Evolutionary conservation across 1,139 yeast species (phyloP).

Genomic region (Suhomyces bokatorum): DNA sequence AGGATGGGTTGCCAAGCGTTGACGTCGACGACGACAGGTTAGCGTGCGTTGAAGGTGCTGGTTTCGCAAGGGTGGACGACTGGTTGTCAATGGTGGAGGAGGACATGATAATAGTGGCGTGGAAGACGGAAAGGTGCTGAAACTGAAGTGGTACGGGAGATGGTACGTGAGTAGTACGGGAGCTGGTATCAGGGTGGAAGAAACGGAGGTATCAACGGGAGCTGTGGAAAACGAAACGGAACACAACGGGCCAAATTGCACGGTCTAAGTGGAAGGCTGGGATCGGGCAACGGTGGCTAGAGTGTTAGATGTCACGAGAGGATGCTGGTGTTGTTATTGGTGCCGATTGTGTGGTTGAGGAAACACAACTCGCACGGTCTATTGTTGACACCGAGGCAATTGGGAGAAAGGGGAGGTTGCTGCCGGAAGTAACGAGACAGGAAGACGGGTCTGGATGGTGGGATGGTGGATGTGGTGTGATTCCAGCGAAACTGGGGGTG

Average conservation of each 20-base stretch:
- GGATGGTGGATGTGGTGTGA: no score
- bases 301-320: background rate
- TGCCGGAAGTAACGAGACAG: no score
- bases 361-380: background rate
- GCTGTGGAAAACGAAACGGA: background rate
- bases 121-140: background rate
- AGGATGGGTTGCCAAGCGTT: slow-evolving; percentile 8
- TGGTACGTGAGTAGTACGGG: no score
- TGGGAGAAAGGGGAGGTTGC: background rate
- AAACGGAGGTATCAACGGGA: no score
- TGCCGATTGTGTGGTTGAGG: background rate
- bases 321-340: background rate
- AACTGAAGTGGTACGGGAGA: no score
- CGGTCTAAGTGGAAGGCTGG: background rate
- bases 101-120: slow-evolving; percentile 5
- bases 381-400: background rate
- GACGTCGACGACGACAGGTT: slow-evolving; percentile 6
- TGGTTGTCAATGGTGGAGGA: background rate
- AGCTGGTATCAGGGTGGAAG: no score
- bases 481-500: no score
- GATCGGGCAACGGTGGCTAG: background rate
- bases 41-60: slow-evolving; percentile 20
- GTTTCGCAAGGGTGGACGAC: background rate
- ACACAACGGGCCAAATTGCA: background rate
- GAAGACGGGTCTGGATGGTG: no score